Conservation (phyloP, 1,284 basidiomycete species). For the Takashimella tepidaria region DNA sequence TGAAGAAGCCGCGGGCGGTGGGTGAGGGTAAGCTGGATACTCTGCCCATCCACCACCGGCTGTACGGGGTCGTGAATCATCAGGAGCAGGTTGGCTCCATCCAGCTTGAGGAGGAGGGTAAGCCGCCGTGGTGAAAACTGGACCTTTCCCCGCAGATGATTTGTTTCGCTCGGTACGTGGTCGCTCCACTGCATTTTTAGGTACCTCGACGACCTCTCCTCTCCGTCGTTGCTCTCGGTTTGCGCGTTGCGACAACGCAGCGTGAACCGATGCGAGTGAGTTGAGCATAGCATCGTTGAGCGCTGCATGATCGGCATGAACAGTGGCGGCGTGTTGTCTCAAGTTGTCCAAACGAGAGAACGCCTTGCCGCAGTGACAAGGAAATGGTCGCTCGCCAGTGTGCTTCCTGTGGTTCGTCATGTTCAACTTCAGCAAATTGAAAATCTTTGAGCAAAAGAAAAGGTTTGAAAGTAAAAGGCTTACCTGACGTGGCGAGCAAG, state of each 20-base stretch:
- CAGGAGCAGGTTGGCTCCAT: not conserved
- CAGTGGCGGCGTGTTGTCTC: conserved; percentile 91
- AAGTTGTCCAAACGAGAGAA: conserved; percentile 96
- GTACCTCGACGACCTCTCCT: conserved; percentile 47
- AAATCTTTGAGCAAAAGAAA: not conserved
- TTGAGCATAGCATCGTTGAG: conserved; percentile 89
- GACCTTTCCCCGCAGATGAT: conserved; percentile 6
- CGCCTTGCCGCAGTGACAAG: conserved; percentile 90
- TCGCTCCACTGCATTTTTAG: conserved; percentile 44
- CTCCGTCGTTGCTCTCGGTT: conserved; percentile 45
- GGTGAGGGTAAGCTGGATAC: conserved; percentile 1
- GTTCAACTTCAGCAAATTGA: not conserved
- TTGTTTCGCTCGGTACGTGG: conserved; percentile 20
- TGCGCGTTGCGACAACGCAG: conserved; percentile 57
- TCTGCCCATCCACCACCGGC: conserved; percentile 12
- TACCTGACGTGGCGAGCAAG: conserved; percentile 90
- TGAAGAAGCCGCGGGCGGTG: conserved; percentile 13
- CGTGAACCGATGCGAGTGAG: conserved; percentile 77
- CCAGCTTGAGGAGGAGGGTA: not conserved
- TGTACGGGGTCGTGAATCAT: not conserved
- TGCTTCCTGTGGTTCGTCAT: conserved; percentile 66
- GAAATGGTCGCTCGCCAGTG: conserved; percentile 91
- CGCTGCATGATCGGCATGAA: conserved; percentile 79
- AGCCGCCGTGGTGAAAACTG: conserved; percentile 2
- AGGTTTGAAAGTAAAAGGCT: conserved; percentile 35